A percentile compares a stretch with the other conserved stretches of the same genome.
Conservation (phyloP, 768 basidiomycete species). For the Mrakia hoshinonis region DNA sequence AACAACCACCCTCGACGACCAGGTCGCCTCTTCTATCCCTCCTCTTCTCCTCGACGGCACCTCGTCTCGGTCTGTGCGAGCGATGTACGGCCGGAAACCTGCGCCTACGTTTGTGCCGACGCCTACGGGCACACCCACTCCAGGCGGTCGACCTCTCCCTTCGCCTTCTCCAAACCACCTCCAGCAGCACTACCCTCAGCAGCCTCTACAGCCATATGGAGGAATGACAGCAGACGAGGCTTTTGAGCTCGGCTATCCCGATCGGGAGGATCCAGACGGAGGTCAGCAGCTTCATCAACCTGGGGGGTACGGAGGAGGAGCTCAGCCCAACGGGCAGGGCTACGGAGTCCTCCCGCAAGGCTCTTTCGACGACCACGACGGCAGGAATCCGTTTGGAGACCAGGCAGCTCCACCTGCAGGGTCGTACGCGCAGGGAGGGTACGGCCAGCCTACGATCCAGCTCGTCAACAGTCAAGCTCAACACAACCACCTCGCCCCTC, state of each 20-base stretch:
- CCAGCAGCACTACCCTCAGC: background rate
- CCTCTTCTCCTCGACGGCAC: background rate
- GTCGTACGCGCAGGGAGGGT: background rate
- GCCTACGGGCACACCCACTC: background rate
- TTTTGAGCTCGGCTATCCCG: slow-evolving; percentile 24
- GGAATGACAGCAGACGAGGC: slow-evolving; percentile 14
- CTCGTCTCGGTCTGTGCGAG: background rate
- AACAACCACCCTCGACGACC: too few species aligned
- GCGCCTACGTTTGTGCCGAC: background rate
- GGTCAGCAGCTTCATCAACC: slow-evolving; percentile 12
- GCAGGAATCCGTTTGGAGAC: background rate
- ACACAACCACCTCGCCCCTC: background rate
- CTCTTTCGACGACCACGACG: slow-evolving; percentile 5
- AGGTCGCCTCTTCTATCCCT: background rate
- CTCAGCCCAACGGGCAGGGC: background rate
- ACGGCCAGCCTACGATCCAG: background rate
- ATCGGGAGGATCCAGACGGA: background rate
- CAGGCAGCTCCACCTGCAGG: background rate
- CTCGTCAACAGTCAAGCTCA: background rate
- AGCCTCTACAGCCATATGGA: background rate
- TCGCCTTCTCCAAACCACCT: background rate
- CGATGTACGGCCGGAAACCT: slow-evolving; percentile 8
- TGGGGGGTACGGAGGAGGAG: background rate
- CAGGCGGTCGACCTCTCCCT: slow-evolving; percentile 1
- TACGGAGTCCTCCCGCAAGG: slow-evolving; percentile 26